Conservation (phyloP, 768 basidiomycete species). For the Chalciporus pseudorubinellus region DNA sequence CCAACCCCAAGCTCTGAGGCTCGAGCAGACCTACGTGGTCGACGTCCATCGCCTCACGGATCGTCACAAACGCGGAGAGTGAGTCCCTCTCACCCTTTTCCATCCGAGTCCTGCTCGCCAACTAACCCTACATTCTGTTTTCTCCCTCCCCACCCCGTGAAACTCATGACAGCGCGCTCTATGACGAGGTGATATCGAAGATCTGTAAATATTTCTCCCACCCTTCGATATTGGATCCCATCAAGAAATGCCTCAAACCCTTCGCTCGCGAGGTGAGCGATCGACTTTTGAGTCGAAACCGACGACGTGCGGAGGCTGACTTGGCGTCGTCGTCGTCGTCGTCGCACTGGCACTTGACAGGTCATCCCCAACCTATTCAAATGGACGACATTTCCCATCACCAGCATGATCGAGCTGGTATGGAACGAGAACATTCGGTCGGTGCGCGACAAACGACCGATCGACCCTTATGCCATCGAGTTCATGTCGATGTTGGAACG, state of each 20-base stretch:
- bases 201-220: neutral
- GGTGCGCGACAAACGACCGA: too few species aligned
- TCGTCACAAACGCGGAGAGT: neutral
- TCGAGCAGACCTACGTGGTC: conserved; percentile 3
- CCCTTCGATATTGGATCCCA: neutral
- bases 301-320: too few species aligned
- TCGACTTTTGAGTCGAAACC: too few species aligned
- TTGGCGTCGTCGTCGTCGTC: too few species aligned
- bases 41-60: neutral
- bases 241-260: neutral
- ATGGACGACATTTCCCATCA: conserved; percentile 2
- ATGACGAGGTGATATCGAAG: neutral
- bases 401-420: neutral
- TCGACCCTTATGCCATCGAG: neutral
- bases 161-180: neutral
- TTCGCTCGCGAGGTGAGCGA: neutral
- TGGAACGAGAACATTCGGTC: neutral
- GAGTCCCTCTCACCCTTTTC: neutral
- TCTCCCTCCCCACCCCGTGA: too few species aligned
- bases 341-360: neutral
- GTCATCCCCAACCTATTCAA: conserved; percentile 6
- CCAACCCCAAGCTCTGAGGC: conserved; percentile 1
- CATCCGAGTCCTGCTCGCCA: too few species aligned
- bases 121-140: too few species aligned
- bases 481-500: conserved; percentile 11